phyloP scores from a whole-genome alignment of 2,329 filamentous ascomycete genomes.

The Cercospora sojina region DNA sequence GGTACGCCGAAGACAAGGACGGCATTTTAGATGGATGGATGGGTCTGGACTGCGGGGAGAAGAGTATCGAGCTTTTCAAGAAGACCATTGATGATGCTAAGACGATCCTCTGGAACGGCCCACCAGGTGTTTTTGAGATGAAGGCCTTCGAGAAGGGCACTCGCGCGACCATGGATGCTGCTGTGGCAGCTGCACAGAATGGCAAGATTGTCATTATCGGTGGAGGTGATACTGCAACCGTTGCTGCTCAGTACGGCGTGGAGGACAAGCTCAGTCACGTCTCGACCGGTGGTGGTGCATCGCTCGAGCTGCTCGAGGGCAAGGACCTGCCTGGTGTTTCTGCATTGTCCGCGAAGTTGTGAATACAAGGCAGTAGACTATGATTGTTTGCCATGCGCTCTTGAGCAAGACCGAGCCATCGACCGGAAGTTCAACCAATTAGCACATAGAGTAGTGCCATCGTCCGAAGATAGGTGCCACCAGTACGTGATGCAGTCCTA shows the following conservation, averaged over 20 bases:
- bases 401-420: background rate
- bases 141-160: slow-evolving; percentile 91
- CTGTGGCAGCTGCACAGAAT: slow-evolving; percentile 72
- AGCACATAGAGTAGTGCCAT: background rate
- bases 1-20: slow-evolving; percentile 77
- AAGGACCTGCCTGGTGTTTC: slow-evolving; percentile 94
- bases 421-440: background rate
- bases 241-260: slow-evolving; percentile 93
- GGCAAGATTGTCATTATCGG: slow-evolving; percentile 98
- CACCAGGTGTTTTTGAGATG: slow-evolving; percentile 95
- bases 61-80: slow-evolving; percentile 87
- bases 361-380: slow-evolving; percentile 24
- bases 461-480: background rate
- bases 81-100: slow-evolving; percentile 81
- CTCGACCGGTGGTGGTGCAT: slow-evolving; percentile 93
- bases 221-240: slow-evolving; percentile 95
- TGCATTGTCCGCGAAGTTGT: slow-evolving; percentile 65
- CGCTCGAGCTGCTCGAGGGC: slow-evolving; percentile 93
- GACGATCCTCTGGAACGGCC: slow-evolving; percentile 99
- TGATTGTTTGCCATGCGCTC: background rate
- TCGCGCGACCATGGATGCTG: slow-evolving; percentile 86
- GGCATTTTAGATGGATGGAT: slow-evolving; percentile 98
- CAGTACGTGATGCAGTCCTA: background rate
- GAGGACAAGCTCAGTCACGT: slow-evolving; percentile 98
- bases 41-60: slow-evolving; percentile 90